phyloP scores from a whole-genome alignment of 2,329 filamentous ascomycete genomes.

The Diplodia intermedia region DNA sequence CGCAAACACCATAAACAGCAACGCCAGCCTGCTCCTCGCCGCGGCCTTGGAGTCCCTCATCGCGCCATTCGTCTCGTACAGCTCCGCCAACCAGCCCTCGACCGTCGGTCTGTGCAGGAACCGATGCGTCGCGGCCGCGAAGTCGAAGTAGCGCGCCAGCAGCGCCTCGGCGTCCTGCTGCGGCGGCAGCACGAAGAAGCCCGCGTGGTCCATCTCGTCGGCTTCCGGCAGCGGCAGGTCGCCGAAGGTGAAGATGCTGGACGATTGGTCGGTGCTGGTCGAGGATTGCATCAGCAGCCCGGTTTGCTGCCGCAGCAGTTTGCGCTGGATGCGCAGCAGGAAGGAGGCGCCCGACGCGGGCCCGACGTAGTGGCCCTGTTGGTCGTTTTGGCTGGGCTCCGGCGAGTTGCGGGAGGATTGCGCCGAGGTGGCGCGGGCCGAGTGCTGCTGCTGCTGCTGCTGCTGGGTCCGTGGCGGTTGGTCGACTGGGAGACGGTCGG shows the following conservation, averaged over 20 bases:
- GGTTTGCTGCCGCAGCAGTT: conserved; percentile 51
- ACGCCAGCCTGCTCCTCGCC: conserved; percentile 47
- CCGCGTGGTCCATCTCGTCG: conserved; percentile 43
- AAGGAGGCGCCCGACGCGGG: conserved; percentile 59
- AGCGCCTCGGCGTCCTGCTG: conserved; percentile 54
- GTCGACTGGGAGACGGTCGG: background rate
- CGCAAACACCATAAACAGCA: conserved; percentile 50
- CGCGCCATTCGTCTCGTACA: conserved; percentile 40
- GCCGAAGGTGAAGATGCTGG: conserved; percentile 58
- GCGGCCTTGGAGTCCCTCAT: conserved; percentile 10
- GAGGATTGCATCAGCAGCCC: conserved; percentile 34
- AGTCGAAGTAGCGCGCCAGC: conserved; percentile 65
- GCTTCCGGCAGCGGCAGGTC: conserved; percentile 56
- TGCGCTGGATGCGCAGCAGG: conserved; percentile 58
- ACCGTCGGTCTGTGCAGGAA: conserved; percentile 64
- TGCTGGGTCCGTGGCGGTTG: background rate
- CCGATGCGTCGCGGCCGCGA: conserved; percentile 66
- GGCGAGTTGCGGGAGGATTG: conserved; percentile 51
- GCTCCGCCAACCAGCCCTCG: conserved; percentile 52
- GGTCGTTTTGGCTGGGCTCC: conserved; percentile 55
- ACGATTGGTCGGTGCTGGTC: conserved; percentile 46
- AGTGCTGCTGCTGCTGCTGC: background rate
- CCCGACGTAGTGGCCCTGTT: conserved; percentile 58
- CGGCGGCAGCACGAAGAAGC: conserved; percentile 41
- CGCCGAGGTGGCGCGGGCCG: background rate